A percentile compares a stretch with the other conserved stretches of the same genome.
These are phyloP conservation scores for Alternaria longipes DNA, from an alignment of 2,329 filamentous ascomycete species.

Conservation along the genomic window DNA sequence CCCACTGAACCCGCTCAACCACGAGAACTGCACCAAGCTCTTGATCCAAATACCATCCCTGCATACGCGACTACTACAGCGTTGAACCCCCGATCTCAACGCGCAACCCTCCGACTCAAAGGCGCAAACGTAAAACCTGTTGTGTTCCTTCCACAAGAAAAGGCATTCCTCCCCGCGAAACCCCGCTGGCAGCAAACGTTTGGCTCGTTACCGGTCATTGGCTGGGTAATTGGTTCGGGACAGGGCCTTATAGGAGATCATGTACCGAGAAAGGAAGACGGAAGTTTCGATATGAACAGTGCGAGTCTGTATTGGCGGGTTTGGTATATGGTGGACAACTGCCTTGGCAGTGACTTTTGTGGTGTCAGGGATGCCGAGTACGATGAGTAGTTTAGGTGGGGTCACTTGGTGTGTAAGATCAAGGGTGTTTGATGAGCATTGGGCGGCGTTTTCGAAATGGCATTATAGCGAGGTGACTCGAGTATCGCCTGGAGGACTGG, in stretches of 20 bases:
- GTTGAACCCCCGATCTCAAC: conserved; percentile 30
- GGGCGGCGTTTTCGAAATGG: conserved; percentile 12
- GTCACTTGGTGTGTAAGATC: background rate
- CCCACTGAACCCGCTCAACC: conserved; percentile 11
- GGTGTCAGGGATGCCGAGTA: conserved; percentile 64
- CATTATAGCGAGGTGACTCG: conserved; percentile 7
- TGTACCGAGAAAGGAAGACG: conserved; percentile 75
- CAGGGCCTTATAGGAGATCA: conserved; percentile 75
- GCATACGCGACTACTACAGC: conserved; percentile 32
- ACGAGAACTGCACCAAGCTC: conserved; percentile 47
- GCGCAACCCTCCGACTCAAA: conserved; percentile 41
- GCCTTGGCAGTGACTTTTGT: conserved; percentile 69
- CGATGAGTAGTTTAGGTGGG: conserved; percentile 37
- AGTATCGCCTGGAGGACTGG: background rate
- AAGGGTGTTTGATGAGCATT: conserved; percentile 10
- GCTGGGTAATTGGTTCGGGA: conserved; percentile 54
- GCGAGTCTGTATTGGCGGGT: conserved; percentile 69
- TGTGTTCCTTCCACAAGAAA: conserved; percentile 55
- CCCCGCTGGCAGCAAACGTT: conserved; percentile 54
- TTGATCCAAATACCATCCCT: conserved; percentile 21
- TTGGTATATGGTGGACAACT: conserved; percentile 65
- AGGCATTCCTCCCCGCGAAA: conserved; percentile 57
- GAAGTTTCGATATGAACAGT: conserved; percentile 78
- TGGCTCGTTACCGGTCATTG: conserved; percentile 62
- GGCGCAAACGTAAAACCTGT: conserved; percentile 50